Base-by-base conservation (phyloP, 495 filamentous ascomycete genomes). In the Penicillium mononematosum region DNA sequence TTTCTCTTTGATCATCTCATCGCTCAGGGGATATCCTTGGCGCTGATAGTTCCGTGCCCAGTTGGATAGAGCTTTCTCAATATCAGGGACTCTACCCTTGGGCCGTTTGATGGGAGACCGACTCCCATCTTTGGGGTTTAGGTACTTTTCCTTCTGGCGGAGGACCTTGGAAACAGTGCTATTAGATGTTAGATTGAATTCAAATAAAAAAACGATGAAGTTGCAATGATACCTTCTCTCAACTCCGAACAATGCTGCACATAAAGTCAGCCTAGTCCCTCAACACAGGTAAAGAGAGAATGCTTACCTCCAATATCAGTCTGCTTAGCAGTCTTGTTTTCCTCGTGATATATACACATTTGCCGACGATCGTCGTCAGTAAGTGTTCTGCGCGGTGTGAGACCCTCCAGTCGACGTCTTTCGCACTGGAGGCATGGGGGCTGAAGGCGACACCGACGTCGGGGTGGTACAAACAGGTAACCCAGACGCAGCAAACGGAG, bases 151-250 rank as follows among this genome's bases (percentile, higher is more conserved):
- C 72, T 96, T 96, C 66, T 96, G 88, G 51, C 94, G 88, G 58
- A 98, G 75, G 50, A 99, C 94, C 70, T 99, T 99, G 56, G 94
- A 99, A 6, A 99, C 94, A 36, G 94, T 99, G 73, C 94, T 98
- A 68, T 44, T 61, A 53, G 25, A 64, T 43, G 61, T 71, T 63
- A 70, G 70, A 64, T 59, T 60, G 34, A 60, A 63, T 44, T 2
- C 2, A n/a, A 45, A 24, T 7, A 41, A 8, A 41, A 8, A 34
- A 5, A 34, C 4, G 34, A 7, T 19, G 7, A 29, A 39, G 24
- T 19, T 14, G n/a, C 6, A 32, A 41, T 41, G 17, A 44, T 88
- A 98, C 94, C 94, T 98, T 87, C 94, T 81, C 78, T 99, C 94
- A 53, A 99, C 94, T 22, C 94, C 93, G 78, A 99, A 99, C 70